These are phyloP conservation scores for Priceomyces haplophilus DNA, from an alignment of 805 yeast species.

Conservation along the genomic window DNA sequence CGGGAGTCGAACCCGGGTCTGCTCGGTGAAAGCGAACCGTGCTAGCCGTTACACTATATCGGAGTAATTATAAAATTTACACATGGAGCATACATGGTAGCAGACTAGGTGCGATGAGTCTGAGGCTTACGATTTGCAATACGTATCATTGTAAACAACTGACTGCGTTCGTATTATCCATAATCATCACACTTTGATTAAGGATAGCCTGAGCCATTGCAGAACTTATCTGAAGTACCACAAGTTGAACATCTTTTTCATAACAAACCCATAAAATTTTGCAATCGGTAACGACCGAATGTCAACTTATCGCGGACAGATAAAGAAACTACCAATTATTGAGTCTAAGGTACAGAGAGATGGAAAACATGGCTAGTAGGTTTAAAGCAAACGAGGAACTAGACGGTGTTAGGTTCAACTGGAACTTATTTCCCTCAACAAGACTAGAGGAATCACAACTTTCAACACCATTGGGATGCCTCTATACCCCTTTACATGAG, in stretches of 20 bases:
- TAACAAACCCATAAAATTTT: too few relatives aligned
- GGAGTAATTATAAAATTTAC: constrained; percentile 21
- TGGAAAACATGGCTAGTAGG: background rate
- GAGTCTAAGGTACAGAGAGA: background rate
- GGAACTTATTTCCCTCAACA: constrained; percentile 54
- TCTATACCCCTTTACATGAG: constrained; percentile 27
- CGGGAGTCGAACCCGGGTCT: constrained; percentile 83
- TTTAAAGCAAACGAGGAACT: background rate
- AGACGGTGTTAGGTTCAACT: constrained; percentile 55
- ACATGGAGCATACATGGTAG: too few relatives aligned
- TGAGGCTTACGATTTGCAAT: too few relatives aligned
- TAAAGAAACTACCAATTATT: background rate
- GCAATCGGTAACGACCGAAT: background rate
- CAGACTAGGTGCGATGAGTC: too few relatives aligned
- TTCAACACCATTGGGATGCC: constrained; percentile 36
- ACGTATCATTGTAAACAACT: too few relatives aligned
- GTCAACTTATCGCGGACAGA: background rate
- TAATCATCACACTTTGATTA: too few relatives aligned
- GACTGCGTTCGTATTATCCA: too few relatives aligned
- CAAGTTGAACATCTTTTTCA: too few relatives aligned
- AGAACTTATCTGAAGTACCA: too few relatives aligned
- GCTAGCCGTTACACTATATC: constrained; percentile 54
- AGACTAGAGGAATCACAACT: constrained; percentile 32
- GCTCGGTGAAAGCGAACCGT: constrained; percentile 56
- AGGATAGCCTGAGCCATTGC: too few relatives aligned